Conservation (phyloP, 805 yeast species). For the Candida pseudoglaebosa region DNA sequence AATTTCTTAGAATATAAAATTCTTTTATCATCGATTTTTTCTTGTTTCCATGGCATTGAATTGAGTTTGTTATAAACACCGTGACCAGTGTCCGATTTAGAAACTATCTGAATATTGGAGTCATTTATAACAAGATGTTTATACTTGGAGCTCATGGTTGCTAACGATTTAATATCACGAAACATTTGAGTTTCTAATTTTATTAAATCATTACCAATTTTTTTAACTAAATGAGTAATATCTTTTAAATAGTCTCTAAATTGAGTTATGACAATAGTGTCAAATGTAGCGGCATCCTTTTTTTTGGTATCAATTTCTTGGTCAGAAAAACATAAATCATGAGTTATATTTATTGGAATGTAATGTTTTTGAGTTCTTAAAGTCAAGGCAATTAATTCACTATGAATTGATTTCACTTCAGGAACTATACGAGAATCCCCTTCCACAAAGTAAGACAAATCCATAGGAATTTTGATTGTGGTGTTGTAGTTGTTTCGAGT, state of each 20-base stretch:
- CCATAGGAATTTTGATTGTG: constrained; percentile 28
- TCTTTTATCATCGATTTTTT: constrained; percentile 12
- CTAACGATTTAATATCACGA: constrained; percentile 33
- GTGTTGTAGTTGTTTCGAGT: constrained; percentile 11
- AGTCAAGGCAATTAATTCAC: constrained; percentile 35
- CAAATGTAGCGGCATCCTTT: constrained; percentile 26
- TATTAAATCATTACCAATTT: constrained; percentile 30
- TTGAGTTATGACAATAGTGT: constrained; percentile 28
- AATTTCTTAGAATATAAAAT: constrained; percentile 25
- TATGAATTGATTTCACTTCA: constrained; percentile 28
- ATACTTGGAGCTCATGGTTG: constrained; percentile 31
- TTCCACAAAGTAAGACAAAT: constrained; percentile 21
- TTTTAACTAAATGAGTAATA: constrained; percentile 25
- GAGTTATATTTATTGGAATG: constrained; percentile 38
- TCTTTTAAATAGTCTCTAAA: constrained; percentile 22
- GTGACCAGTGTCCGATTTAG: constrained; percentile 8
- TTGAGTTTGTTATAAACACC: constrained; percentile 21
- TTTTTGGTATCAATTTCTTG: constrained; percentile 24
- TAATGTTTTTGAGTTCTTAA: constrained; percentile 29
- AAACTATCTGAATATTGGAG: constrained; percentile 11
- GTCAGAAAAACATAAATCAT: constrained; percentile 36
- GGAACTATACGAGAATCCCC: constrained; percentile 18
- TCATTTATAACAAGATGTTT: constrained; percentile 25
- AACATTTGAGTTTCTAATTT: constrained; percentile 33
- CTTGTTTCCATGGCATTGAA: constrained; percentile 28